phyloP scores from a whole-genome alignment of 129 eudicot species.

The Helianthus annuus region DNA sequence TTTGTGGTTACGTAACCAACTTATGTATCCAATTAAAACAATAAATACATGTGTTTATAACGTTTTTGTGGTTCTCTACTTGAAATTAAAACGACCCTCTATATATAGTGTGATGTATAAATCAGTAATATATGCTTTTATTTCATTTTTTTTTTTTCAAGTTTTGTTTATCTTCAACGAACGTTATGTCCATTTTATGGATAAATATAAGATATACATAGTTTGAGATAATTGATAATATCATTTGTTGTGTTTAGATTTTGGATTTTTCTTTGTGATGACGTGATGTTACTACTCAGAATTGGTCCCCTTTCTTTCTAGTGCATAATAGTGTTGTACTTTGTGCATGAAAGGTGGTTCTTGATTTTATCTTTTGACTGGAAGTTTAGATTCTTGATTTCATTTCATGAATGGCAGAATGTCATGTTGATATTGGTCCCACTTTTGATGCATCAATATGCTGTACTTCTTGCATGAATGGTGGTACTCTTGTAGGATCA shows the following conservation, averaged over 20 bases:
- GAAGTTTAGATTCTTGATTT: conserved; percentile 16
- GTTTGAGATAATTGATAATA: conserved; percentile 9
- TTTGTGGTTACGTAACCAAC: background rate
- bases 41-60: background rate
- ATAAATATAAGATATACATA: conserved; percentile 10
- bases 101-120: conserved; percentile 12
- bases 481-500: conserved; percentile 22
- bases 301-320: conserved; percentile 31
- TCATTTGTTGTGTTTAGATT: background rate
- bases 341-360: conserved; percentile 11
- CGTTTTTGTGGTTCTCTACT: background rate
- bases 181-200: conserved; percentile 20
- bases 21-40: background rate
- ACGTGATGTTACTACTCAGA: background rate
- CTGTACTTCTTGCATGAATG: conserved; percentile 28
- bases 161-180: background rate
- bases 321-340: conserved; percentile 11
- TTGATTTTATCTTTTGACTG: conserved; percentile 18
- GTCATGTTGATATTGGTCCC: conserved; percentile 23
- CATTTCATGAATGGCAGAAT: conserved; percentile 3
- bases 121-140: conserved; percentile 22
- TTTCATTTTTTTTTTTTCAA: conserved; percentile 11
- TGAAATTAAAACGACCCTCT: background rate
- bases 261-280: conserved; percentile 11
- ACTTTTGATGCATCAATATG: conserved; percentile 27